phyloP scores from a whole-genome alignment of 306 rosid species.

The Quercus engelmannii region DNA sequence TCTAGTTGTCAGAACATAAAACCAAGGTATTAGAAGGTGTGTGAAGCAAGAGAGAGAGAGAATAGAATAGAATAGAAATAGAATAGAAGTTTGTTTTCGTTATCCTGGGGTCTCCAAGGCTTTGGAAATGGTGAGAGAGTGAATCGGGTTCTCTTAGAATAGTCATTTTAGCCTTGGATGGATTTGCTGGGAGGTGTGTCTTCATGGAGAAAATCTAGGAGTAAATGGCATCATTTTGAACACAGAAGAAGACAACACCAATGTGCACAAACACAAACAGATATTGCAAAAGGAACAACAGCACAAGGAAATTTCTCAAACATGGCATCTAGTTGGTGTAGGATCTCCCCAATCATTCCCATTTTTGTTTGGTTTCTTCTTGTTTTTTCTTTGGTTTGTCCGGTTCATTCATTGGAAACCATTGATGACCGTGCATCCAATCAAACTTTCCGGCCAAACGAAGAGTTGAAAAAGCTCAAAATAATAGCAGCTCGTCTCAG shows the following conservation, averaged over 20 bases:
- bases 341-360: slow-evolving; percentile 43
- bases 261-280: slow-evolving; percentile 34
- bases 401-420: slow-evolving; percentile 39
- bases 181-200: slow-evolving; percentile 37
- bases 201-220: slow-evolving; percentile 38
- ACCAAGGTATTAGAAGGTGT: slow-evolving; percentile 30
- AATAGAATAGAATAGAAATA: neutral
- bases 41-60: slow-evolving; percentile 14
- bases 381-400: slow-evolving; percentile 47
- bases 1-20: slow-evolving; percentile 43
- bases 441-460: slow-evolving; percentile 51
- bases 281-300: slow-evolving; percentile 36
- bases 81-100: slow-evolving; percentile 28
- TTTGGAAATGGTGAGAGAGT: slow-evolving; percentile 57
- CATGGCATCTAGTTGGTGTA: slow-evolving; percentile 70
- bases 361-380: slow-evolving; percentile 54
- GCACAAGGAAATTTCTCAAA: slow-evolving; percentile 27
- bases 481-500: slow-evolving; percentile 54
- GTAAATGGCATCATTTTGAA: slow-evolving; percentile 30
- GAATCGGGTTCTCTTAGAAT: slow-evolving; percentile 31
- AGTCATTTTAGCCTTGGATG: slow-evolving; percentile 33
- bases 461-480: slow-evolving; percentile 52
- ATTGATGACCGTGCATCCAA: slow-evolving; percentile 32
- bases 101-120: slow-evolving; percentile 29
- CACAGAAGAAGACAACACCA: slow-evolving; percentile 44